These are phyloP conservation scores for Allium sativum DNA, from an alignment of 106 monocot genomes.

Conservation along the genomic window DNA sequence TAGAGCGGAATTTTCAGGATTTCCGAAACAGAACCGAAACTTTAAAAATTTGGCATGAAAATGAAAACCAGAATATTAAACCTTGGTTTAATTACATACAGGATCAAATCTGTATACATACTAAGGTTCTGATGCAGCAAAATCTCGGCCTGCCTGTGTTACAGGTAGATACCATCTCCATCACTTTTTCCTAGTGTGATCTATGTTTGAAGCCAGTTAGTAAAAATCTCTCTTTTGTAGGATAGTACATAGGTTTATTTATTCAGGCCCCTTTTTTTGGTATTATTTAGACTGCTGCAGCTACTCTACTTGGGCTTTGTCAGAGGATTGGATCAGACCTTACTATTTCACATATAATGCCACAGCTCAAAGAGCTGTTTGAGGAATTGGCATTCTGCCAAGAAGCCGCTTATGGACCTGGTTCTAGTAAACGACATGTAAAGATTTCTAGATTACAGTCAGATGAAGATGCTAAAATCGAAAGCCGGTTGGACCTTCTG, in stretches of 20 bases:
- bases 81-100: slow-evolving; percentile 32
- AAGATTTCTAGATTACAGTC: slow-evolving; percentile 24
- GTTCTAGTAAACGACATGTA: slow-evolving; percentile 17
- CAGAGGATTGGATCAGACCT: slow-evolving; percentile 71
- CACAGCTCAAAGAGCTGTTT: slow-evolving; percentile 76
- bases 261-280: slow-evolving; percentile 2
- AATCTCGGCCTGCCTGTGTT: slow-evolving; percentile 59
- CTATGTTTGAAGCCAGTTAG: neutral
- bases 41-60: too few species aligned
- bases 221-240: neutral
- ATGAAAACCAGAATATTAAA: too few species aligned
- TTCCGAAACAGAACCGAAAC: too few species aligned
- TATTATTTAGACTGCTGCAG: slow-evolving; percentile 53
- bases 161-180: slow-evolving; percentile 35
- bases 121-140: slow-evolving; percentile 57
- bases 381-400: slow-evolving; percentile 77
- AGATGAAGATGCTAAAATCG: slow-evolving; percentile 28
- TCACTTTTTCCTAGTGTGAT: neutral
- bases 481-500: slow-evolving; percentile 72
- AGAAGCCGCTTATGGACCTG: slow-evolving; percentile 16
- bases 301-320: slow-evolving; percentile 50
- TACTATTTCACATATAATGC: slow-evolving; percentile 56
- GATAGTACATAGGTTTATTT: neutral
- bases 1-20: too few species aligned
- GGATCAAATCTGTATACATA: slow-evolving; percentile 66